A percentile compares a stretch with the other conserved stretches of the same genome.
Conservation (phyloP, 2,329 filamentous ascomycete species). For the Pyrenochaeta sp. region DNA sequence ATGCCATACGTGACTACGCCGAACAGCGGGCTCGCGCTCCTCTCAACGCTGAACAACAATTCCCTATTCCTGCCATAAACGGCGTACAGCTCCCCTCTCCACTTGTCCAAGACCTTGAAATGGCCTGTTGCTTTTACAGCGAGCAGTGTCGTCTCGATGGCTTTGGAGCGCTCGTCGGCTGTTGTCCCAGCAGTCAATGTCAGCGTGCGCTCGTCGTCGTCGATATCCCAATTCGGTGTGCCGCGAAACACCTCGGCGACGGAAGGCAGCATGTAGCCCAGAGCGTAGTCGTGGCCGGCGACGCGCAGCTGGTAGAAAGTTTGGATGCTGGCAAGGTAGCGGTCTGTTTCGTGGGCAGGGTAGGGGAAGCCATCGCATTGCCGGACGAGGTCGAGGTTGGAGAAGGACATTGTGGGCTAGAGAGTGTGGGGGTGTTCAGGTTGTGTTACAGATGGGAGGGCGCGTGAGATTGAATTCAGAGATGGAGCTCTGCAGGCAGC, state of each 20-base stretch:
- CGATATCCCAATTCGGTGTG: constrained; percentile 67
- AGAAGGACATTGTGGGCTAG: constrained; percentile 42
- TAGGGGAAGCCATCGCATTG: constrained; percentile 82
- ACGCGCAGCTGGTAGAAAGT: constrained; percentile 72
- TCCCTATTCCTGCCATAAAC: constrained; percentile 51
- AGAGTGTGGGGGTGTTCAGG: neutral
- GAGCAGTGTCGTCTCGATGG: constrained; percentile 64
- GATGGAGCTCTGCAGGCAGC: constrained; percentile 7
- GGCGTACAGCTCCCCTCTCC: constrained; percentile 53
- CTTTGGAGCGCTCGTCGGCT: constrained; percentile 68
- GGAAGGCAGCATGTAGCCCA: constrained; percentile 68
- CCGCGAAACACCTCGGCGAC: constrained; percentile 66
- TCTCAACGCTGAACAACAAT: constrained; percentile 52
- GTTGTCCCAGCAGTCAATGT: constrained; percentile 67
- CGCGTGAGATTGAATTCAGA: neutral
- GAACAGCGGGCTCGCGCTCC: constrained; percentile 51
- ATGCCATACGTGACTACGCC: constrained; percentile 55
- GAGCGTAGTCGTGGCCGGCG: constrained; percentile 65
- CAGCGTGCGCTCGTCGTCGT: constrained; percentile 67
- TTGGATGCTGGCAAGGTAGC: constrained; percentile 61
- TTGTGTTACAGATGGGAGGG: no score
- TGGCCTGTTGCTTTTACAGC: constrained; percentile 74
- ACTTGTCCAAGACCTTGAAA: constrained; percentile 72
- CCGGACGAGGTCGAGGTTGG: constrained; percentile 62
- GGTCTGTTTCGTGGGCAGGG: constrained; percentile 64